A percentile compares a stretch with the other conserved stretches of the same genome.
Evolutionary conservation across 1,284 basidiomycete genomes (phyloP).

Genomic region (Tilletia setariae): DNA sequence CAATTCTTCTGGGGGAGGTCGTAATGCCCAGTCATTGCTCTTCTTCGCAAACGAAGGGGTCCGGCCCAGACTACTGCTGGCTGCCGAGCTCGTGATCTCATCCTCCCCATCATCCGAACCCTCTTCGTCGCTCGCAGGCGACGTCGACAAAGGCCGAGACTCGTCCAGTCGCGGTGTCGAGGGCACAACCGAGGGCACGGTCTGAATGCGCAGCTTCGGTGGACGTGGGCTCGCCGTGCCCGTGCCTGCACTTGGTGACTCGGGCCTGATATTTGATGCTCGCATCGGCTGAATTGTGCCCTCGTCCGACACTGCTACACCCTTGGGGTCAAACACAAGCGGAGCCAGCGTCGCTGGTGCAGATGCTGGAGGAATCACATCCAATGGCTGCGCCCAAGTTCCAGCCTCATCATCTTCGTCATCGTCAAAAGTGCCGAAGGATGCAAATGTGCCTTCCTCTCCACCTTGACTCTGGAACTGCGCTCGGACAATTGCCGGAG

Average conservation of each 20-base stretch:
- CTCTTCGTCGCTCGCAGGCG: not conserved
- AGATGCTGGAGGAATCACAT: constrained; percentile 22
- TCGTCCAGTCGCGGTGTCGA: not conserved
- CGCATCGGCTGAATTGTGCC: constrained; percentile 4
- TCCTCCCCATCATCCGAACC: constrained; percentile 5
- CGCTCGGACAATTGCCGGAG: not conserved
- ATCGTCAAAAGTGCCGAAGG: constrained; percentile 39
- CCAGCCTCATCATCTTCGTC: constrained; percentile 41
- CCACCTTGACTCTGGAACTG: constrained; percentile 17
- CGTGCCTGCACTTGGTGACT: not conserved
- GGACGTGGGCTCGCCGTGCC: constrained; percentile 6
- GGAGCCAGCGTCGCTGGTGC: constrained; percentile 28
- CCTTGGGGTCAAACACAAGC: constrained; percentile 17
- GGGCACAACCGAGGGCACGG: not conserved
- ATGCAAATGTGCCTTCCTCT: constrained; percentile 39
- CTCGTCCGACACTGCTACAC: not conserved
- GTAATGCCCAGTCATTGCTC: constrained; percentile 60
- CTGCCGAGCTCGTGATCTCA: not conserved
- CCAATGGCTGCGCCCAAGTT: constrained; percentile 49
- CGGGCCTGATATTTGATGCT: not conserved
- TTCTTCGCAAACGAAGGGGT: not conserved
- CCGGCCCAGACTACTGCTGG: not conserved
- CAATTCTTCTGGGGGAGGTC: constrained; percentile 88
- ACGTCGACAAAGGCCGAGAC: not conserved
- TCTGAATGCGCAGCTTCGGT: constrained; percentile 14